Evolutionary conservation across 495 filamentous ascomycete species (phyloP).

Genomic region (Aspergillus campestris): DNA sequence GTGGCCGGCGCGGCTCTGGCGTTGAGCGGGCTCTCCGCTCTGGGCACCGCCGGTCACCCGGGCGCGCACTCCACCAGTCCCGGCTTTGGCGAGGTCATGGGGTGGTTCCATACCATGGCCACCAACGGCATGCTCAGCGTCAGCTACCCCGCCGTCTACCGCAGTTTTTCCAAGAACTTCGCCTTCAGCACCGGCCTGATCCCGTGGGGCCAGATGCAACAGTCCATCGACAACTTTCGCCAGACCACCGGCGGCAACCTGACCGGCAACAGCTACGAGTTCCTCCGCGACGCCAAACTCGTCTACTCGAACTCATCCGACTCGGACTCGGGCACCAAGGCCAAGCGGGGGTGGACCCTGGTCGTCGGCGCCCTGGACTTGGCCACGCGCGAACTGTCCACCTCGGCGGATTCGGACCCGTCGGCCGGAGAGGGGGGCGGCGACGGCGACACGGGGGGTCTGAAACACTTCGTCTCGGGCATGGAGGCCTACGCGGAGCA

Average conservation of each 20-base stretch:
- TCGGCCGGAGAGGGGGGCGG: conserved; percentile 17
- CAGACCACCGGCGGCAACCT: conserved; percentile 75
- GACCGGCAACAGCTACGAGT: conserved; percentile 66
- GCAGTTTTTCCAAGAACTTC: conserved; percentile 86
- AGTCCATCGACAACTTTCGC: conserved; percentile 80
- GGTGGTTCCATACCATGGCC: conserved; percentile 87
- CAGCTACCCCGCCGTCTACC: conserved; percentile 76
- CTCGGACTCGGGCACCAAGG: conserved; percentile 27
- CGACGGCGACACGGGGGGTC: conserved; percentile 20
- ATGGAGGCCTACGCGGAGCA: conserved; percentile 71
- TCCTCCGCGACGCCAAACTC: conserved; percentile 64
- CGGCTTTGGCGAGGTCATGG: conserved; percentile 77
- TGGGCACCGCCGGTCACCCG: conserved; percentile 52
- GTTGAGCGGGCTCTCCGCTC: conserved; percentile 63
- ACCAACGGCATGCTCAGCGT: conserved; percentile 95
- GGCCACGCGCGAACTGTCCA: conserved; percentile 43
- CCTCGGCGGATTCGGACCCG: conserved; percentile 30
- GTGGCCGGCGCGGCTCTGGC: conserved; percentile 80
- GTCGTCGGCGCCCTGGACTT: conserved; percentile 37
- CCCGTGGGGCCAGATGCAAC: conserved; percentile 71
- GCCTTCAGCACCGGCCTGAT: conserved; percentile 83
- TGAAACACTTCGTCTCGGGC: conserved; percentile 49
- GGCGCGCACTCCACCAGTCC: conserved; percentile 68
- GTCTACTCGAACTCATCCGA: conserved; percentile 48
- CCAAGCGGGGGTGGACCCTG: conserved; percentile 48